Evolutionary conservation across 139 green algal species (phyloP), one percentile per base, ranked within the genome.

Genomic region (Coelastrella sp.): DNA sequence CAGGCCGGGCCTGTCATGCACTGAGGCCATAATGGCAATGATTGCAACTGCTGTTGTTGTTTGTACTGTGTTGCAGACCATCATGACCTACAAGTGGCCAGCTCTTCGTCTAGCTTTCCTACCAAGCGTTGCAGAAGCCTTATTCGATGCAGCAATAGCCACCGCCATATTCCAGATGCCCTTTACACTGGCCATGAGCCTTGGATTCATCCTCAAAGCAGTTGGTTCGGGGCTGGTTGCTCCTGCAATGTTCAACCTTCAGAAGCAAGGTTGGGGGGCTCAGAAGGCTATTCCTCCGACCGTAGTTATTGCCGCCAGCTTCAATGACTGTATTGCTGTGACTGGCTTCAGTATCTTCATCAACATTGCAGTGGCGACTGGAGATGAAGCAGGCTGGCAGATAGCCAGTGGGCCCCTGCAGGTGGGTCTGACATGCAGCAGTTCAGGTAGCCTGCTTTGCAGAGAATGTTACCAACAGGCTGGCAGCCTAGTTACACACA

Each of bases 151-250:
- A 32, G 91, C 85, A 15, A n/a, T 94, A 5, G 91, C 89, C 35
- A 73, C 90, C 0, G 85, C 78, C 6, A 27, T 96, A 3, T 93
- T 96, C 43, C 41, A 62, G 48, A 93, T 95, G 91, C 85, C 88
- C 21, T 86, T 89, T 60, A 82, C 87, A 9, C 87, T 96, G 17
- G 90, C 86, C 2, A 88, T 96, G 60, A 91, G 90, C 8, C 72
- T 95, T 45, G 95, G 94, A 0, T 98, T 98, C 88, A 98, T 98
- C 72, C 80, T 98, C 21, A 96, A 96, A 75, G 94, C 94, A 0
- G 93, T 98, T 11, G 93, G 92, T 11, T 94, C 95, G 1, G 95
- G 93, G 1, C 85, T 98, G 5, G 94, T 98, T 43, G 94, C 98
- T 21, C 91, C 91, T 27, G 88, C 85, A 23, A 97, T 98, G 95